phyloP scores from a whole-genome alignment of 805 yeast genomes.

The Starmerella sirachaensis region DNA sequence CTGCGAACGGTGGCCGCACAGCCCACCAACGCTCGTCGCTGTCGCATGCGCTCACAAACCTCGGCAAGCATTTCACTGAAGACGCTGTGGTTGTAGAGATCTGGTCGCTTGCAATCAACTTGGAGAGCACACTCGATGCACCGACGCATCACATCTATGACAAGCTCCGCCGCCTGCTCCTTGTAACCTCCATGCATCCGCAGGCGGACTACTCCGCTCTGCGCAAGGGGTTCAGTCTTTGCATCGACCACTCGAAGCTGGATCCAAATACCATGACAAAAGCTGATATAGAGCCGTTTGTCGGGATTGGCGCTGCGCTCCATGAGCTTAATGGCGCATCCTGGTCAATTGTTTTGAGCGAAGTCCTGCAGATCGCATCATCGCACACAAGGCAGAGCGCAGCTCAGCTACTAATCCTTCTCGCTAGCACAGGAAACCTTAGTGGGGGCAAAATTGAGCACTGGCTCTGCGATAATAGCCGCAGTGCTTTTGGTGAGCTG shows the following conservation, averaged over 20 bases:
- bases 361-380: no score
- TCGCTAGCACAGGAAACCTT: no score
- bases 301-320: background rate
- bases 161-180: constrained; percentile 4
- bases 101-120: constrained; percentile 5
- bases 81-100: constrained; percentile 1
- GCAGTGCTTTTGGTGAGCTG: no score
- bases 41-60: constrained; percentile 3
- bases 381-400: no score
- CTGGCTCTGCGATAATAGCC: no score
- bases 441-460: no score
- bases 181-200: constrained; percentile 1
- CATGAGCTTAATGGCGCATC: no score
- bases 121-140: constrained; percentile 1
- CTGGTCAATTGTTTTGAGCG: no score
- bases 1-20: no score
- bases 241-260: background rate
- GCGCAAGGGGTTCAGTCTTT: background rate
- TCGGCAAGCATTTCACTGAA: constrained; percentile 3
- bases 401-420: no score
- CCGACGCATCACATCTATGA: constrained; percentile 4
- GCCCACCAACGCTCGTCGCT: background rate
- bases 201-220: background rate
- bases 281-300: background rate
- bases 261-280: background rate